These are phyloP conservation scores for Kluyveromyces marxianus DNA, from an alignment of 1,139 yeast species.

Conservation along the genomic window DNA sequence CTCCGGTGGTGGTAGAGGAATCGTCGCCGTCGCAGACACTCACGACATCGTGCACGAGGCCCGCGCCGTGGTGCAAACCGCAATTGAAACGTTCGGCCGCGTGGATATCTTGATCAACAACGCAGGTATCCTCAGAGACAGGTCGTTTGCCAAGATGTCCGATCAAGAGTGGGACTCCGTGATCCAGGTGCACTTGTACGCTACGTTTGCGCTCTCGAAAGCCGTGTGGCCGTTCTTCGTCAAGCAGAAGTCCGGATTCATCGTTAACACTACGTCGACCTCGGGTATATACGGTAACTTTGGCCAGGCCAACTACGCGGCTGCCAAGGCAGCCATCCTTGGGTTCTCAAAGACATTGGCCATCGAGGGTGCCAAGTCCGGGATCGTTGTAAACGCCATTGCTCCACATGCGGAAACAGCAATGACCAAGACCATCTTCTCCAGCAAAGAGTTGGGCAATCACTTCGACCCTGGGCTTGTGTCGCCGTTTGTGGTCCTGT, in stretches of 20 bases:
- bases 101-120: conserved; percentile 85
- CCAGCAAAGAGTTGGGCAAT: conserved; percentile 64
- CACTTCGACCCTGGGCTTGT: conserved; percentile 84
- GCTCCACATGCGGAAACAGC: conserved; percentile 99
- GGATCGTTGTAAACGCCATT: conserved; percentile 71
- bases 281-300: conserved; percentile 96
- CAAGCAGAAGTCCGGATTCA: conserved; percentile 72
- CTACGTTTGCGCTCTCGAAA: conserved; percentile 75
- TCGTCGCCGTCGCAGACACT: conserved; percentile 72
- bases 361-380: conserved; percentile 75
- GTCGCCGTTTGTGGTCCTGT: conserved; percentile 78
- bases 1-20: conserved; percentile 27
- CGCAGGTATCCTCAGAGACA: conserved; percentile 92
- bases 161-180: conserved; percentile 81
- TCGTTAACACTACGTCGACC: conserved; percentile 86
- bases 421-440: conserved; percentile 85
- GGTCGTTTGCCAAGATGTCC: conserved; percentile 77
- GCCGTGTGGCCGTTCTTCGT: conserved; percentile 89
- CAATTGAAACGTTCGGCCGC: conserved; percentile 68
- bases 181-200: conserved; percentile 72
- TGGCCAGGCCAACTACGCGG: conserved; percentile 93
- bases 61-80: conserved; percentile 69
- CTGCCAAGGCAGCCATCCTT: conserved; percentile 85
- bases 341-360: conserved; percentile 85
- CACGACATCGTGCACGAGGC: conserved; percentile 80